Evolutionary conservation across 768 basidiomycete species (phyloP), one percentile per base, ranked within the genome.

Genomic region (Lactarius sanguifluus): DNA sequence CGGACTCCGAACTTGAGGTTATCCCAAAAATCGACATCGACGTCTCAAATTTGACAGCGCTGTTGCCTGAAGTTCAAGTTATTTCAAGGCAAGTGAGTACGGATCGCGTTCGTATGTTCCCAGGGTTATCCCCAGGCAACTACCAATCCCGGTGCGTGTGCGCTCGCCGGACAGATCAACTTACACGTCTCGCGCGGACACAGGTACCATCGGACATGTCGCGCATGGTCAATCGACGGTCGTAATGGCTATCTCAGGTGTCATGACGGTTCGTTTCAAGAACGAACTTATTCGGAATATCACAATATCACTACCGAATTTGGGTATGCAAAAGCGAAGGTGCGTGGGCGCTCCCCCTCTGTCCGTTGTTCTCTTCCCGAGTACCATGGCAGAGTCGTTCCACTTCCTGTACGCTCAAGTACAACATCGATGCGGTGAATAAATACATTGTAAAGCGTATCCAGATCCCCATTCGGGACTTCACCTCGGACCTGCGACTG

Each of bases 121-220:
- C 32, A 32, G 32, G 7, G 32, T 8, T 32, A 32, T 32, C 32
- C 32, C 1, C 32, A 32, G 32, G 32, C 32, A 32, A 32, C 32
- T 1, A 32, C 8, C 32, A 32, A 32, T 32, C 32, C 8, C 7
- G 32, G 32, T 32, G 32, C 32, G 32, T 32, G 32, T 9, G 7
- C 32, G 32, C 32, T 32, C 32, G 32, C 41, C 72, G 30, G 36
- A 9, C 20, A 28, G 5, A 4, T 57, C 18, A 41, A 25, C 32
- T 32, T 32, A 67, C 16, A 30, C 5, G 36, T 30, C 70, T 64
- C 55, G 55, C 52, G 32, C 60, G 62, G 57, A 64, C 60, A 12
- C 72, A 94, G 96, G 94, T 71, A 99, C 96, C 25, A 98, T 99
- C 75, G 96, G 96, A 62, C 96, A 98, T 85, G 96, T 99, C 83